Base-by-base conservation (phyloP, 345 rosid species). In the Balakata baccata region DNA sequence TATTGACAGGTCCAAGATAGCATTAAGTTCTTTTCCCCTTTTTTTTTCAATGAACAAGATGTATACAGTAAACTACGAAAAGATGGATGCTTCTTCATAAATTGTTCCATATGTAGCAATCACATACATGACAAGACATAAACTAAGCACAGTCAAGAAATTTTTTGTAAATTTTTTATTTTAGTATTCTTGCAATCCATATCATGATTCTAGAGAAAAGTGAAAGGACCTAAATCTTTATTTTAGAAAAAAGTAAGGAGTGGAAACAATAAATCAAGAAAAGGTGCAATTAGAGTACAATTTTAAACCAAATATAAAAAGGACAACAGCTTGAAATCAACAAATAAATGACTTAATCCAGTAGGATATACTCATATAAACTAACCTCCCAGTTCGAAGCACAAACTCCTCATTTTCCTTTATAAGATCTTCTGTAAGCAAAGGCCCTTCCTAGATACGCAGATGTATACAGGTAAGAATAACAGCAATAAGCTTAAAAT, bases 311-410 rank as follows among this genome's bases (percentile, higher is more conserved):
- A 16, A 16, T 25, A 59, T 8, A 5, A 23, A 61, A 3, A 17
- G 47, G 34, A 38, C 20, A 17, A 64, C 22, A 37, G 34, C 45
- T 65, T 56, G 50, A 75, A 46, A 29, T 52, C 41, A 50, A 25
- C 34, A 66, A 23, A 71, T 66, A 69, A 53, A 6, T 72, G 12
- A 65, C 52, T 8, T 29, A 25, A 45, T 20, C 38, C 45, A 53
- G 37, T 56, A 34, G 39, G 68, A 54, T 50, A n/a, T 45, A 68
- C 17, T 64, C 23, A 8, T 29, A 77, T 34, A 79, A 61, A 74
- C 85, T 71, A 60, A 95, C 99, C 99, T 95, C 81, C 99, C 94
- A 60, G 99, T 95, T 63, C 98, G 92, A 77, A 95, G 94, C 68
- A 95, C 88, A 16, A 95, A 84, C 79, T 95, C 99, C 82, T 95